These are phyloP conservation scores for Selaginella tamariscina DNA, from an alignment of 75 land plant species.

Conservation along the genomic window DNA sequence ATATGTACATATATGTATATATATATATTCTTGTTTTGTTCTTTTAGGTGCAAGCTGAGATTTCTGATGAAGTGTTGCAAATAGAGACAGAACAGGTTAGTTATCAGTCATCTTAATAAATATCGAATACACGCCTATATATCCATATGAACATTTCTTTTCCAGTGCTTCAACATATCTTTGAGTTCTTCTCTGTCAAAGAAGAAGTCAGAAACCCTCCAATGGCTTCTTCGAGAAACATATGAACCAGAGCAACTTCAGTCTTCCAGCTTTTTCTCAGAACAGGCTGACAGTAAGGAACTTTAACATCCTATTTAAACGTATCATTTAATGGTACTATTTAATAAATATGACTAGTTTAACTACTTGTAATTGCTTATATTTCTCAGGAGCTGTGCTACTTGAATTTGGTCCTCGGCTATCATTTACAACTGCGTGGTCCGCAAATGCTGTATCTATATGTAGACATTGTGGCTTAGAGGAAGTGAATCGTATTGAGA, in stretches of 20 bases:
- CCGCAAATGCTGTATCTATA: slow-evolving; percentile 88
- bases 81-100: slow-evolving; percentile 62
- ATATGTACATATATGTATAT: not conserved
- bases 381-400: slow-evolving; percentile 21
- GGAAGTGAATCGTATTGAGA: slow-evolving; percentile 71
- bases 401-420: slow-evolving; percentile 92
- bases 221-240: slow-evolving; percentile 73
- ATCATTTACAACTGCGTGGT: slow-evolving; percentile 96
- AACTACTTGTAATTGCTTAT: not conserved
- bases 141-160: not conserved
- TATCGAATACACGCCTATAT: not conserved
- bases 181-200: slow-evolving; percentile 31
- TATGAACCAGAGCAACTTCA: slow-evolving; percentile 69
- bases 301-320: not conserved
- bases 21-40: not conserved
- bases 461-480: slow-evolving; percentile 64
- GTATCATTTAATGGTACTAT: not conserved
- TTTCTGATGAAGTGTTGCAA: slow-evolving; percentile 40
- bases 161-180: slow-evolving; percentile 78
- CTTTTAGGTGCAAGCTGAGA: slow-evolving; percentile 44
- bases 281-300: not conserved
- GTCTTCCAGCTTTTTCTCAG: slow-evolving; percentile 41
- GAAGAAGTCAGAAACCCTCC: slow-evolving; percentile 48
- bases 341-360: not conserved
- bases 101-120: not conserved